A percentile compares a stretch with the other conserved stretches of the same genome.
Conservation (phyloP, 768 basidiomycete genomes). For the Boletus huronensis region DNA sequence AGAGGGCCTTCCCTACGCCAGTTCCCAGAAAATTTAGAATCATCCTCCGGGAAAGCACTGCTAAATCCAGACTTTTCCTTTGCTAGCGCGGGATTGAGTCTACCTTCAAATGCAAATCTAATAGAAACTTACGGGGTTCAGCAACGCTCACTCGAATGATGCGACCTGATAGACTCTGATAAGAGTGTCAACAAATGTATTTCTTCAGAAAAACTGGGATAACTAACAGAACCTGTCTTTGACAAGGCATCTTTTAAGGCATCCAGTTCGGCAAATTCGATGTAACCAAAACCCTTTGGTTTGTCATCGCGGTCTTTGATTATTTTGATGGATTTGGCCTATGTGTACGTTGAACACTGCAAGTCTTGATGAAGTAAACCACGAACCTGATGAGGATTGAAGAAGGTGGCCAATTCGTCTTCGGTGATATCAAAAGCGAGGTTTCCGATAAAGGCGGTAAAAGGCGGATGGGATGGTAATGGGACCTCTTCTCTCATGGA, state of each 20-base stretch:
- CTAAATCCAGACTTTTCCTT: slow-evolving; percentile 68
- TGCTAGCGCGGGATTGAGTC: slow-evolving; percentile 42
- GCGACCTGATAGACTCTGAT: slow-evolving; percentile 70
- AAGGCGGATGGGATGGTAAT: slow-evolving; percentile 92
- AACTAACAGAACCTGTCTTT: slow-evolving; percentile 65
- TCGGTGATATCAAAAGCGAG: slow-evolving; percentile 91
- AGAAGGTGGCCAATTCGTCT: slow-evolving; percentile 76
- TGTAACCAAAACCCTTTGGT: slow-evolving; percentile 97
- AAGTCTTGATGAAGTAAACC: neutral
- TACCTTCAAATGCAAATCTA: neutral
- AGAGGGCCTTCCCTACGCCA: slow-evolving; percentile 91
- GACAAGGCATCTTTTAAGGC: slow-evolving; percentile 80
- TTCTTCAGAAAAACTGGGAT: neutral
- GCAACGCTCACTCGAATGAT: slow-evolving; percentile 90
- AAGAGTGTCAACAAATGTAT: neutral
- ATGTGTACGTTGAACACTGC: neutral
- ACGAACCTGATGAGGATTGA: slow-evolving; percentile 59
- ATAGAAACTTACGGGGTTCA: slow-evolving; percentile 75
- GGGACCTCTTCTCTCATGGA: slow-evolving; percentile 87
- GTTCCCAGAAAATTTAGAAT: slow-evolving; percentile 74
- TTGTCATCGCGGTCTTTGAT: slow-evolving; percentile 92
- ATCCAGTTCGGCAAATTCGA: slow-evolving; percentile 88
- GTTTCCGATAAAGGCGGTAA: slow-evolving; percentile 96
- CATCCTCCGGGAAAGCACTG: slow-evolving; percentile 55
- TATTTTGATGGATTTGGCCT: slow-evolving; percentile 87